Base-by-base conservation (phyloP, 306 rosid genomes). In the Trifolium repens region DNA sequence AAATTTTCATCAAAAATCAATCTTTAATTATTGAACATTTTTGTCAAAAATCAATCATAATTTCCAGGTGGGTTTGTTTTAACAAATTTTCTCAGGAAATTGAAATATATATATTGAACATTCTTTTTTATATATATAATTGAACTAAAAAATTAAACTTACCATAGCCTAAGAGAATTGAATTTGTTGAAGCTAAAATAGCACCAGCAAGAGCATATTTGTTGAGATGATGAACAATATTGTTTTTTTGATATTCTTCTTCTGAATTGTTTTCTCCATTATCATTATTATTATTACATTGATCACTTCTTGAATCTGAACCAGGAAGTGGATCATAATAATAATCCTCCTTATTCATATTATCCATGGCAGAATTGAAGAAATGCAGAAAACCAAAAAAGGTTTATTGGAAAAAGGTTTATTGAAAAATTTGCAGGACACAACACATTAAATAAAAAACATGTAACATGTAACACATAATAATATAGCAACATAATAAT, bases 121-220 rank as follows among this genome's bases (percentile, higher is more conserved):
- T 53, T 8, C 0, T 3, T 53, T 1, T 53, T 50, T 50, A 1
- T 52, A 6, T 7, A 1, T 50, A 50, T 50, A 9, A 32, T 61
- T 32, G 0, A 14, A 61, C 3, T 61, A 32, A 1, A 27, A 5
- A 30, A 34, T 50, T 12, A 13, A 16, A 78, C 84, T 80, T 44
- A 91, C 97, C 97, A 17, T 93, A 93, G 53, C 98, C 98, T 73
- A 91, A 69, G 9, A 93, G 89, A 78, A 91, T 80, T 32, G 97
- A 93, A 77, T 86, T 89, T 22, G 96, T 81, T 73, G 98, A 93
- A 67, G 96, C 98, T 79, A 93, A 75, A 65, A 93, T 73, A 39
- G 93, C 93, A 72, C 91, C 86, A 47, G 80, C 65, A 35, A 93
- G 79, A 3, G 92, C 90, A 76, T 80, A 91, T 66, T 80, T 89